These are phyloP conservation scores for Galeopsis tetrahit DNA, from an alignment of 257 asterid species.

Conservation along the genomic window DNA sequence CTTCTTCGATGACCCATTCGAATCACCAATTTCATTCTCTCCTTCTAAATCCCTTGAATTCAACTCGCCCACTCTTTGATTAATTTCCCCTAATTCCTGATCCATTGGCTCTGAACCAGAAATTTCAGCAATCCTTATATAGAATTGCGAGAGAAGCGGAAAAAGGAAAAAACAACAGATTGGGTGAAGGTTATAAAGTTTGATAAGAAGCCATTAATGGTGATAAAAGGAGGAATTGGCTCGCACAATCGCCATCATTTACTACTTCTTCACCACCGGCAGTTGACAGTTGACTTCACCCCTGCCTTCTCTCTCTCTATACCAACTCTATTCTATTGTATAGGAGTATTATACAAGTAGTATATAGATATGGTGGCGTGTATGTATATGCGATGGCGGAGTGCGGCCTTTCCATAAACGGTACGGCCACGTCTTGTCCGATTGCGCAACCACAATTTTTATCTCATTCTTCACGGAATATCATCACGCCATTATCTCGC, in stretches of 20 bases:
- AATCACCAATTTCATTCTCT: constrained; percentile 32
- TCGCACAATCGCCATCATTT: constrained; percentile 20
- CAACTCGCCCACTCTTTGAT: constrained; percentile 1
- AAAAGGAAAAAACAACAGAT: neutral
- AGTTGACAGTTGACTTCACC: constrained; percentile 33
- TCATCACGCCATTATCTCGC: constrained; percentile 12
- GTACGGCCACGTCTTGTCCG: constrained; percentile 31
- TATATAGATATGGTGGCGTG: constrained; percentile 1
- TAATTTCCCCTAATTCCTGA: constrained; percentile 32
- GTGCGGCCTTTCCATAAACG: constrained; percentile 21
- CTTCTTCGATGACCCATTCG: constrained; percentile 22
- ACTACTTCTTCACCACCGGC: constrained; percentile 28
- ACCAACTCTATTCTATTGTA: neutral
- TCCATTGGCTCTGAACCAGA: constrained; percentile 35
- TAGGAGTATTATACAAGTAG: neutral
- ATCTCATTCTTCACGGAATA: neutral
- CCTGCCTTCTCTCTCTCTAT: neutral
- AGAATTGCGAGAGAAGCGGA: neutral
- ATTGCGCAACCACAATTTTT: neutral
- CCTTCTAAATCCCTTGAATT: constrained; percentile 28
- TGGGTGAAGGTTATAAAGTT: constrained; percentile 2
- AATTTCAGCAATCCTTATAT: neutral
- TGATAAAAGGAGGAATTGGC: constrained; percentile 13
- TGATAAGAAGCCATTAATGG: constrained; percentile 7
- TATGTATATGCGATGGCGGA: neutral